phyloP scores from a whole-genome alignment of 1,139 yeast species.

The Diutina siamensis region DNA sequence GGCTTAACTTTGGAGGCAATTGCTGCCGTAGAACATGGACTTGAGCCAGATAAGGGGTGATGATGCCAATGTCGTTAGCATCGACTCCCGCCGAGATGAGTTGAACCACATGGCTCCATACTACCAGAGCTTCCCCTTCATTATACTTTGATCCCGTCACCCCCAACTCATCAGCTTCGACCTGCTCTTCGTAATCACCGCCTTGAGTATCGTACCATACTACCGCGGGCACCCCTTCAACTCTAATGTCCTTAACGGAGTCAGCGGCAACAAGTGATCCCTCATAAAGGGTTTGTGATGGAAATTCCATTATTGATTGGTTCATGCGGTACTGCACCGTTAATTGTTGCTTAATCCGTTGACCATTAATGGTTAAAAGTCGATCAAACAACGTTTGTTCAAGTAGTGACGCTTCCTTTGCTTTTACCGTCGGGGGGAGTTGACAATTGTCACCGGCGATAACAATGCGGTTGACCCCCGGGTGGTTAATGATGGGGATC shows the following conservation, averaged over 20 bases:
- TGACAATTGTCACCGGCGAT: conserved; percentile 86
- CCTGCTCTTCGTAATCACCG: conserved; percentile 63
- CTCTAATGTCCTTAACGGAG: conserved; percentile 39
- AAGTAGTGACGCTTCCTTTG: conserved; percentile 19
- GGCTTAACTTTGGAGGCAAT: conserved; percentile 10
- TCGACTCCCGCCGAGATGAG: conserved; percentile 38
- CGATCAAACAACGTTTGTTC: conserved; percentile 74
- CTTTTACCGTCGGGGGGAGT: conserved; percentile 67
- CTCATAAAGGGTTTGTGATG: conserved; percentile 57
- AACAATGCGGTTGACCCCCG: conserved; percentile 47
- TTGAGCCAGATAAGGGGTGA: conserved; percentile 87
- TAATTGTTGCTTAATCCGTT: conserved; percentile 41
- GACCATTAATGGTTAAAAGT: conserved; percentile 38
- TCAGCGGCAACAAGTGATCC: conserved; percentile 52
- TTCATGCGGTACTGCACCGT: conserved; percentile 87
- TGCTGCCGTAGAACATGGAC: conserved; percentile 47
- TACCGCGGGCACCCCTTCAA: conserved; percentile 20
- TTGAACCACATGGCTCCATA: conserved; percentile 39
- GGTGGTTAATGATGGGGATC: conserved; percentile 76
- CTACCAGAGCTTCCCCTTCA: conserved; percentile 60
- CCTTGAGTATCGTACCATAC: conserved; percentile 92
- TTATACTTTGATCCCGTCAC: conserved; percentile 47
- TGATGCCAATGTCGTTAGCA: conserved; percentile 57
- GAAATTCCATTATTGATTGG: conserved; percentile 61
- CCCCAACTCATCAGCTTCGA: conserved; percentile 22